A percentile compares a stretch with the other conserved stretches of the same genome.
phyloP scores from a whole-genome alignment of 1,284 basidiomycete species.

The Singerocomus inundabilis region DNA sequence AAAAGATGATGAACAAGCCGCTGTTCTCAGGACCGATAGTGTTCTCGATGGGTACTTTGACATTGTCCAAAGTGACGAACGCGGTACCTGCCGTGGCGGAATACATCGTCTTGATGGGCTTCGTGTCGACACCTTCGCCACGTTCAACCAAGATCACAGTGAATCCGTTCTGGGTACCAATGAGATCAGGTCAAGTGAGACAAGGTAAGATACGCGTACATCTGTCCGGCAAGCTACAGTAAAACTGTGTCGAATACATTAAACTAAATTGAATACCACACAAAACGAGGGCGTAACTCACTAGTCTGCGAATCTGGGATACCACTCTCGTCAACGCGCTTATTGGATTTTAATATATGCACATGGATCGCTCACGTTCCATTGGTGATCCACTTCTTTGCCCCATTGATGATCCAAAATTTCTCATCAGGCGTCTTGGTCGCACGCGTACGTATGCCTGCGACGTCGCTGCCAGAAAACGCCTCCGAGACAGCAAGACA shows the following conservation, averaged over 20 bases:
- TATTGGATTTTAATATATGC: not conserved
- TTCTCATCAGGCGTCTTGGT: conserved; percentile 67
- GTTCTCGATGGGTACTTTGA: conserved; percentile 83
- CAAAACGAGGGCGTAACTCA: conserved; percentile 11
- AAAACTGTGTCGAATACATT: conserved; percentile 39
- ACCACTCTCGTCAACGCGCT: not conserved
- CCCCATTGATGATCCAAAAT: conserved; percentile 64
- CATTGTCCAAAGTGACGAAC: conserved; percentile 86
- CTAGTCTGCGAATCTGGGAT: conserved; percentile 32
- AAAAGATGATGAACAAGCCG: conserved; percentile 78
- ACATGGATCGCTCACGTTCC: conserved; percentile 49
- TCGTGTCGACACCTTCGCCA: conserved; percentile 77
- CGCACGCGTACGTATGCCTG: conserved; percentile 61
- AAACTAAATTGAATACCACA: not conserved
- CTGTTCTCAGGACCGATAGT: conserved; percentile 83
- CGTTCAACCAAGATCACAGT: conserved; percentile 82
- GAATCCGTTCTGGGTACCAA: conserved; percentile 52
- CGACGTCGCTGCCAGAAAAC: conserved; percentile 73
- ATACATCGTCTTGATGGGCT: conserved; percentile 83
- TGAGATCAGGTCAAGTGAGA: not conserved
- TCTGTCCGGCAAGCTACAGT: conserved; percentile 60
- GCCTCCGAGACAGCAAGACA: conserved; percentile 70
- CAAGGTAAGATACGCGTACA: conserved; percentile 25
- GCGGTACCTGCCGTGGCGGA: conserved; percentile 79
- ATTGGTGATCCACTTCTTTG: conserved; percentile 83